Evolutionary conservation across 805 yeast species (phyloP).

Genomic region (Zygosaccharomyces bisporus): DNA sequence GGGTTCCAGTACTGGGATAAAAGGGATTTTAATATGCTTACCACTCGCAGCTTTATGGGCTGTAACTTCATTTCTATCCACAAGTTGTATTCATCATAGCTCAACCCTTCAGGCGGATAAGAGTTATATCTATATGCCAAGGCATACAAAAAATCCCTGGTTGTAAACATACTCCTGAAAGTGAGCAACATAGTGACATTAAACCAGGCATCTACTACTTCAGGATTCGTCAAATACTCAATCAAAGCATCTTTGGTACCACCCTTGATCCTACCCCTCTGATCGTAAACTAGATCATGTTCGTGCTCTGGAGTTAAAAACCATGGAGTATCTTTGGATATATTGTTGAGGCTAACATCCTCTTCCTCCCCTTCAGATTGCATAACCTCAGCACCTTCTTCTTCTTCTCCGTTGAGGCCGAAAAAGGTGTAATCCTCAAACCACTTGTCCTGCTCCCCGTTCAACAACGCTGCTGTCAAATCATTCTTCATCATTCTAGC

Average conservation of each 20-base stretch:
- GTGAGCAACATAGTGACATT: conserved; percentile 69
- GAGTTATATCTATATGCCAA: conserved; percentile 62
- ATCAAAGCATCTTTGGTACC: conserved; percentile 77
- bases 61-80: conserved; percentile 72
- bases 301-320: conserved; percentile 66
- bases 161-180: conserved; percentile 68
- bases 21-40: conserved; percentile 62
- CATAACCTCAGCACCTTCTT: conserved; percentile 1
- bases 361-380: conserved; percentile 9
- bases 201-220: conserved; percentile 55
- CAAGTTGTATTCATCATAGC: conserved; percentile 71
- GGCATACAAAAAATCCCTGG: conserved; percentile 55
- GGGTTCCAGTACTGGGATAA: conserved; percentile 69
- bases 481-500: conserved; percentile 76
- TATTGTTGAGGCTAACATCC: conserved; percentile 32
- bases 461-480: conserved; percentile 54
- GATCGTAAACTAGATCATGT: conserved; percentile 54
- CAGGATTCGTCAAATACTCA: conserved; percentile 76
- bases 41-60: conserved; percentile 62
- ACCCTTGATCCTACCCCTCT: conserved; percentile 72
- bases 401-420: conserved; percentile 16
- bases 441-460: conserved; percentile 42
- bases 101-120: conserved; percentile 82
- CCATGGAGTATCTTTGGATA: conserved; percentile 57
- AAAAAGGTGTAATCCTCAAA: conserved; percentile 28